A percentile compares a stretch with the other conserved stretches of the same genome.
These are phyloP conservation scores for Amniculicola lignicola DNA, from an alignment of 495 filamentous ascomycete genomes.

Conservation along the genomic window DNA sequence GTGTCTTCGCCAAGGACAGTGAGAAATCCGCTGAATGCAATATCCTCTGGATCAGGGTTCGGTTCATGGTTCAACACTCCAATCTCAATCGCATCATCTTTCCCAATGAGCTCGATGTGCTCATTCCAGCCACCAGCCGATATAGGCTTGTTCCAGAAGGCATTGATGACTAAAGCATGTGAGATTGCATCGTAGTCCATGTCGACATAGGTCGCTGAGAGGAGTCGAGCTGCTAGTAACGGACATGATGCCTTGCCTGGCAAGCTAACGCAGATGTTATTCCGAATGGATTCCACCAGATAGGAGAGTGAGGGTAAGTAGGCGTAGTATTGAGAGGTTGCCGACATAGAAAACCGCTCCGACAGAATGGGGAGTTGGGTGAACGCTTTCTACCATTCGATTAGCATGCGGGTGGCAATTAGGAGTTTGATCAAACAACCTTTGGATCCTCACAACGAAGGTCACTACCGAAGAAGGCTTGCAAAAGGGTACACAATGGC, in stretches of 20 bases:
- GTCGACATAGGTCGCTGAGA: slow-evolving; percentile 64
- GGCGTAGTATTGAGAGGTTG: slow-evolving; percentile 67
- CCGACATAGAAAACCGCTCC: slow-evolving; percentile 62
- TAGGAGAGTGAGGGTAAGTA: slow-evolving; percentile 54
- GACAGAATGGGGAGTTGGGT: slow-evolving; percentile 58
- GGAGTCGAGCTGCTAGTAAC: slow-evolving; percentile 38
- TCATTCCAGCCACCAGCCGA: slow-evolving; percentile 51
- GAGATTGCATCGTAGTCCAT: slow-evolving; percentile 74
- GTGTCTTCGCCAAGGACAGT: slow-evolving; percentile 73
- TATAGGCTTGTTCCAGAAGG: slow-evolving; percentile 56
- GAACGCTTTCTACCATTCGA: slow-evolving; percentile 58
- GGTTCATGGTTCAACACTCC: slow-evolving; percentile 72
- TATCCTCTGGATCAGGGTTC: slow-evolving; percentile 63
- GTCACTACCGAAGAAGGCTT: slow-evolving; percentile 56
- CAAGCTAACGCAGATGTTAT: slow-evolving; percentile 57
- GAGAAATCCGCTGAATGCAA: slow-evolving; percentile 75
- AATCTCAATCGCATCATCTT: slow-evolving; percentile 62
- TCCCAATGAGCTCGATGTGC: slow-evolving; percentile 43
- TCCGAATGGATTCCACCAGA: slow-evolving; percentile 57
- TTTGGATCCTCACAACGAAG: slow-evolving; percentile 42
- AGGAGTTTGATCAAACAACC: neutral
- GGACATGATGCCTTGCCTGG: slow-evolving; percentile 2
- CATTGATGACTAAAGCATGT: slow-evolving; percentile 59
- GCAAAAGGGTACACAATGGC: slow-evolving; percentile 60
- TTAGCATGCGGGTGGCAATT: neutral